Conservation (phyloP, 371 early-diverging fungal genomes). For the Entomophthora muscae region DNA sequence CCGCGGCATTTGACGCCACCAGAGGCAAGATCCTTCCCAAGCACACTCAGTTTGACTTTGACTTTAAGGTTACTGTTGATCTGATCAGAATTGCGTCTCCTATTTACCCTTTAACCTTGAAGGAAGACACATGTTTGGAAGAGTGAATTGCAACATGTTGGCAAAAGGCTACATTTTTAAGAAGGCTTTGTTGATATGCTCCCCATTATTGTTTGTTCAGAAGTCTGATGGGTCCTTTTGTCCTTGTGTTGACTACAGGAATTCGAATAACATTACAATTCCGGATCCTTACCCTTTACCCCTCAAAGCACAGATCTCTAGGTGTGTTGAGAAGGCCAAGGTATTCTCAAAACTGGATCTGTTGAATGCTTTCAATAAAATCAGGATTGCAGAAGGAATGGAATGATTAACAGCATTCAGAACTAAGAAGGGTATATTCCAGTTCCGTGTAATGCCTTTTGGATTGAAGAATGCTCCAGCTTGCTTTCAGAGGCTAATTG, state of each 20-base stretch:
- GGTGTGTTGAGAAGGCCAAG: slow-evolving; percentile 14
- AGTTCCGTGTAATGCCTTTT: slow-evolving; percentile 15
- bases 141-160: not conserved
- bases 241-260: slow-evolving; percentile 19
- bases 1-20: not conserved
- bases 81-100: not conserved
- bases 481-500: slow-evolving; percentile 17
- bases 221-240: slow-evolving; percentile 18
- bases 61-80: not conserved
- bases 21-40: not conserved
- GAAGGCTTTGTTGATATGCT: not conserved
- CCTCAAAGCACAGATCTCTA: slow-evolving; percentile 16
- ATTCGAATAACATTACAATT: slow-evolving; percentile 19
- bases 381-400: slow-evolving; percentile 12
- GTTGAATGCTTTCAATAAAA: slow-evolving; percentile 21
- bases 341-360: slow-evolving; percentile 21
- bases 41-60: not conserved
- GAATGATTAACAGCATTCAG: slow-evolving; percentile 21
- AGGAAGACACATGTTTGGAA: not conserved
- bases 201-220: slow-evolving; percentile 15
- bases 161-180: not conserved
- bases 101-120: not conserved
- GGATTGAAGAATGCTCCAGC: slow-evolving; percentile 20
- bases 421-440: slow-evolving; percentile 13
- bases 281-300: slow-evolving; percentile 20